Base-by-base conservation (phyloP, 495 filamentous ascomycete species). In the Aspergillus carlsbadensis region DNA sequence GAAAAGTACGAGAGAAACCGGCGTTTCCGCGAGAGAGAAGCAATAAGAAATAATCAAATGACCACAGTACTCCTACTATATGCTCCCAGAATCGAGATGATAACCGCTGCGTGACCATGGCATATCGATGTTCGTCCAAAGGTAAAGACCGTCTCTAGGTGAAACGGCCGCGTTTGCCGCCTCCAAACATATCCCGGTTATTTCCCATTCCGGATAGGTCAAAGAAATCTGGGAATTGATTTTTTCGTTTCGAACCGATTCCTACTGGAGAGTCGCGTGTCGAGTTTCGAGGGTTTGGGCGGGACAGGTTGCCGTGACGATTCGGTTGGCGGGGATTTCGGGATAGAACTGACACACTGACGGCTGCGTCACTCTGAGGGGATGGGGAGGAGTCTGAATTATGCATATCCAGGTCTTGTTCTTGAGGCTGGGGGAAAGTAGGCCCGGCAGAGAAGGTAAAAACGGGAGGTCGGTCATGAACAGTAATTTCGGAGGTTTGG, bases 181-280 rank as follows among this genome's bases (percentile, higher is more conserved):
- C 81, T 31, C 84, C 86, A 66, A 80, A 80, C 52, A 80, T 69
- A 61, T 92, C 90, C 57, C 84, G 84, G 57, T 87, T 56, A 31
- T 57, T 81, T 21, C 82, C 78, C 35, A 89, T 59, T 37, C 80
- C 82, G 6, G 83, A 83, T n/a, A 96, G 69, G 58, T 94, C 90
- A 60, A 95, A 96, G 56, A 92, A 86, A 54, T 96, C 92, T 2
- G 82, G 81, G 35, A 91, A 81, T 39, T 87, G 84, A 56, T 88
- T 76, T 61, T 89, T 86, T 14, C 92, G 81, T 72, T 96, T 96
- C 24, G 87, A 87, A 0, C 92, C 91, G 64, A 80, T 15, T 78
- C 82, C 43, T 81, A 77, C 56, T 61, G 72, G 60, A 45, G 71
- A 51, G 60, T 69, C 59, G 61, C 74, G 68, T n/a, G 72, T 62